A percentile compares a stretch with the other conserved stretches of the same genome.
Evolutionary conservation across 352 stramenopile species (phyloP).

Genomic region (Globisporangium parvum): DNA sequence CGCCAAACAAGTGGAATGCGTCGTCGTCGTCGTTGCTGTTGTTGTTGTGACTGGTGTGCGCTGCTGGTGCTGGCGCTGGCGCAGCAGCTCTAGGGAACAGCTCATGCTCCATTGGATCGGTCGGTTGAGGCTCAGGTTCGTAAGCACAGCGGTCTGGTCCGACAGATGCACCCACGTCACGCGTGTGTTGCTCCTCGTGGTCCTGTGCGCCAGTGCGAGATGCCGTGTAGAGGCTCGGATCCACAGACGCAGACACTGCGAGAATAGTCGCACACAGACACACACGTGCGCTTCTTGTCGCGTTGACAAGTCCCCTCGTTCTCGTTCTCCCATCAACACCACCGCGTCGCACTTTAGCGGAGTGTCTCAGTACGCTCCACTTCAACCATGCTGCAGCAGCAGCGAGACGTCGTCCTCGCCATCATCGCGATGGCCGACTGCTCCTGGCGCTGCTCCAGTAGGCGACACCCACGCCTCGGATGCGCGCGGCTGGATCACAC

Average conservation of each 20-base stretch:
- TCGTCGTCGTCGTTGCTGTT: constrained; percentile 4
- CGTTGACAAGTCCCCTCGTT: background rate
- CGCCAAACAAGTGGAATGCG: constrained; percentile 10
- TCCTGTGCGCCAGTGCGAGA: background rate
- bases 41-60: background rate
- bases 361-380: background rate
- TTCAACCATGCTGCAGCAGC: background rate
- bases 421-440: background rate
- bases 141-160: background rate
- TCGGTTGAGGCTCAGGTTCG: background rate
- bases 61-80: background rate
- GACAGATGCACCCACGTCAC: no score
- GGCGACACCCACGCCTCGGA: background rate
- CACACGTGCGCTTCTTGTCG: background rate
- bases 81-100: background rate
- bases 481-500: constrained; percentile 6
- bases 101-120: background rate
- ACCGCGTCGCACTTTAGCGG: background rate
- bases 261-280: background rate
- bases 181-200: no score
- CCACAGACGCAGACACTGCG: no score
- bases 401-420: background rate
- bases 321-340: background rate
- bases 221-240: no score
- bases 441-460: background rate